A percentile compares a stretch with the other conserved stretches of the same genome.
Evolutionary conservation across 768 basidiomycete genomes (phyloP).

Genomic region (Pulveroboletus sp.): DNA sequence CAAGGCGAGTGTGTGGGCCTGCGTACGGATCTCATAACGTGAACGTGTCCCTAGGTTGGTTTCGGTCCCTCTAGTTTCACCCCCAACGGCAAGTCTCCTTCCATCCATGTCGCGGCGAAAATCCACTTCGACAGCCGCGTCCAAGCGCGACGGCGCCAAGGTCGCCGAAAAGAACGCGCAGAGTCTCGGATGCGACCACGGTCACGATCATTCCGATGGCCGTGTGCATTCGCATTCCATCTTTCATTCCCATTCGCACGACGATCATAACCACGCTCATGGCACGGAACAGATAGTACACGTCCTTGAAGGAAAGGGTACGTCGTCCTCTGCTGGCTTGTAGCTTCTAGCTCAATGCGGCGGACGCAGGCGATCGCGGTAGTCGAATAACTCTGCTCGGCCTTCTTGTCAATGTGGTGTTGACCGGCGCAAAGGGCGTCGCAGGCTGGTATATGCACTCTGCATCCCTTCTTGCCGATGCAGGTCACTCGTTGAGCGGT

Average conservation of each 20-base stretch:
- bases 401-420: constrained; percentile 71
- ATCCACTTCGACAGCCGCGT: constrained; percentile 14
- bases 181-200: constrained; percentile 35
- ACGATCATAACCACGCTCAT: constrained; percentile 52
- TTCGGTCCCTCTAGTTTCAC: not conserved
- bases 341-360: not conserved
- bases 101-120: constrained; percentile 23
- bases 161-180: constrained; percentile 12
- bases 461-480: constrained; percentile 87
- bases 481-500: constrained; percentile 89
- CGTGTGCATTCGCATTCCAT: constrained; percentile 60
- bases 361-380: constrained; percentile 64
- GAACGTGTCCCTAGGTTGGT: constrained; percentile 17
- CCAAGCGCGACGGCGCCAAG: constrained; percentile 27
- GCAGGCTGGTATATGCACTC: constrained; percentile 92
- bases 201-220: constrained; percentile 26
- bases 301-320: constrained; percentile 63
- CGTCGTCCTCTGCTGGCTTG: constrained; percentile 16
- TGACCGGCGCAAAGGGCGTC: constrained; percentile 79
- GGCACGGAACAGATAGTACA: constrained; percentile 67
- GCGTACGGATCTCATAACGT: constrained; percentile 1
- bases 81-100: not conserved
- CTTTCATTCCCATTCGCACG: constrained; percentile 67
- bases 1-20: constrained; percentile 19
- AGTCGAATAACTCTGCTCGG: constrained; percentile 84